Conservation (phyloP, 169 alveolate genomes). For the Plasmodium inui region DNA sequence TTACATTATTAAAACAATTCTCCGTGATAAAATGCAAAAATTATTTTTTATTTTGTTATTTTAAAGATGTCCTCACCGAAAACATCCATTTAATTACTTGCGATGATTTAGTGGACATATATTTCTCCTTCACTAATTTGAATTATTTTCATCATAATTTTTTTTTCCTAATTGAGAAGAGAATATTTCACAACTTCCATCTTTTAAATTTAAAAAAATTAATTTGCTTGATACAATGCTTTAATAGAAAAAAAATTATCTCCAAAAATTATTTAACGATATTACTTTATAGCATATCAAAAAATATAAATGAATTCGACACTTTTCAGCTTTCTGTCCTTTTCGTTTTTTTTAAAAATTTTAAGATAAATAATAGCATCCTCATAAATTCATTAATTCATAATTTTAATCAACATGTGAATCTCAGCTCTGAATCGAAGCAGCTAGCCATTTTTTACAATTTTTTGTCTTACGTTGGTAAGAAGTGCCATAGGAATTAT, state of each 20-base stretch:
- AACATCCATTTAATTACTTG: conserved; percentile 44
- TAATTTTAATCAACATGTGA: conserved; percentile 43
- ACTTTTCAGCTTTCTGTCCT: conserved; percentile 65
- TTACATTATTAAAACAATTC: conserved; percentile 55
- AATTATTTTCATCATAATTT: conserved; percentile 75
- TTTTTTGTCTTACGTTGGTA: conserved; percentile 57
- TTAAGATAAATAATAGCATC: conserved; percentile 58
- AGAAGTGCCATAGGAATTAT: conserved; percentile 25
- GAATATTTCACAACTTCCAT: conserved; percentile 62
- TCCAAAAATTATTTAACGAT: conserved; percentile 69
- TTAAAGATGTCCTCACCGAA: conserved; percentile 56
- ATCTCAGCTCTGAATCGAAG: conserved; percentile 13
- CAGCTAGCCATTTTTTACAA: conserved; percentile 44
- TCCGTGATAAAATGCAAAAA: conserved; percentile 75
- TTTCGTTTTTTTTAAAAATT: conserved; percentile 63
- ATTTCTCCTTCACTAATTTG: conserved; percentile 61
- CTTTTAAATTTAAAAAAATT: conserved; percentile 44
- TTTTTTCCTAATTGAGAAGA: conserved; percentile 74
- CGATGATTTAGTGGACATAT: conserved; percentile 58
- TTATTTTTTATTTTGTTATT: conserved; percentile 70
- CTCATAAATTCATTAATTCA: conserved; percentile 65
- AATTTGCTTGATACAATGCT: conserved; percentile 62
- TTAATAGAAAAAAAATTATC: conserved; percentile 64
- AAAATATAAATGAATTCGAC: conserved; percentile 52
- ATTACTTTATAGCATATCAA: conserved; percentile 72